phyloP scores from a whole-genome alignment of 306 rosid genomes.

The Oxytropis ochrocephala region DNA sequence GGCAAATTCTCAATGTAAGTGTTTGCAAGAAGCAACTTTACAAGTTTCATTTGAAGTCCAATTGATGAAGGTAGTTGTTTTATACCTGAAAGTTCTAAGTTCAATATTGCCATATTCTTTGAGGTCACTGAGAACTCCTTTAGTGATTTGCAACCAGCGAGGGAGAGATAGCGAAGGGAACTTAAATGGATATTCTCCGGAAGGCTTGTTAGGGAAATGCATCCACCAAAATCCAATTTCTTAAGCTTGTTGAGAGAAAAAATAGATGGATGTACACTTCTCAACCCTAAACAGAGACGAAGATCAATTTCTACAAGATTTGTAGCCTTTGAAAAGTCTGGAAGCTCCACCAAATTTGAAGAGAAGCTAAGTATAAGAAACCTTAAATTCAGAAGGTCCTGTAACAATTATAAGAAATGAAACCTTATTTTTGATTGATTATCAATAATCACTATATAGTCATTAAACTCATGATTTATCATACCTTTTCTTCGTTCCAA shows the following conservation, averaged over 20 bases:
- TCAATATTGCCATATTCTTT: background rate
- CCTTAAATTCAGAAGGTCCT: slow-evolving; percentile 9
- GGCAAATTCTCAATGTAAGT: background rate
- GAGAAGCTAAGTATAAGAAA: background rate
- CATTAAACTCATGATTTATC: too few species aligned
- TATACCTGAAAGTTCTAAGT: background rate
- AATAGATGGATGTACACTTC: slow-evolving; percentile 15
- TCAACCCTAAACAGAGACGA: background rate
- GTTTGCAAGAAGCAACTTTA: background rate
- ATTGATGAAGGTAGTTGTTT: slow-evolving; percentile 1
- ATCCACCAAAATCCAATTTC: background rate
- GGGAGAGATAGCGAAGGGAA: slow-evolving; percentile 15
- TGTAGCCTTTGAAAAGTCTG: slow-evolving; percentile 18
- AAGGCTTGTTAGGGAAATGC: background rate
- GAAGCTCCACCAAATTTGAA: background rate
- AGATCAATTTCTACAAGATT: background rate
- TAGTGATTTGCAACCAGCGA: background rate
- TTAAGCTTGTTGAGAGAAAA: slow-evolving; percentile 6
- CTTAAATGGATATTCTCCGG: background rate
- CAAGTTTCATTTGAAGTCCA: slow-evolving; percentile 4
- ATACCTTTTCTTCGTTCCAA: slow-evolving; percentile 22
- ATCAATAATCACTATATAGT: too few species aligned
- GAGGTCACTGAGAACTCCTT: slow-evolving; percentile 15
- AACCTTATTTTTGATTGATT: too few species aligned
- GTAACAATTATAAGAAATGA: background rate